Percentiles rank a stretch among this genome's conserved stretches.
These are phyloP conservation scores for Bjerkandera adusta DNA, from an alignment of 1,284 basidiomycete genomes.

Conservation along the genomic window DNA sequence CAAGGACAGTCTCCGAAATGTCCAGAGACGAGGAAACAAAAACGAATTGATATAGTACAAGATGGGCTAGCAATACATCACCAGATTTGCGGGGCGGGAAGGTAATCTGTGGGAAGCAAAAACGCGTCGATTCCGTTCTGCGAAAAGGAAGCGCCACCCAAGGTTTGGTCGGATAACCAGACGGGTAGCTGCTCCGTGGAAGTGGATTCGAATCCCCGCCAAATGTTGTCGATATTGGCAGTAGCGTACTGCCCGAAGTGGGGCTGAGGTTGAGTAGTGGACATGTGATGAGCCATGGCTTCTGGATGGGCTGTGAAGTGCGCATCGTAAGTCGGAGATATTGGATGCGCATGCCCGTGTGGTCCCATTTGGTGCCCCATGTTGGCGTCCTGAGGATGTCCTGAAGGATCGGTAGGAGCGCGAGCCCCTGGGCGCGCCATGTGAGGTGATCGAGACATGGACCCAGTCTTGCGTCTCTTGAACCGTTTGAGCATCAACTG, in stretches of 20 bases:
- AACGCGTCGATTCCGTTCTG: slow-evolving; percentile 84
- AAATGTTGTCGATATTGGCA: slow-evolving; percentile 68
- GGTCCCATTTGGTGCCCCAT: slow-evolving; percentile 16
- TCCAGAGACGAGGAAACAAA: too few relatives aligned
- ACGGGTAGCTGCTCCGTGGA: slow-evolving; percentile 73
- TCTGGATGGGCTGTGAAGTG: slow-evolving; percentile 25
- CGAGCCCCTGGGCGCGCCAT: slow-evolving; percentile 37
- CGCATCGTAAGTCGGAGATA: slow-evolving; percentile 32
- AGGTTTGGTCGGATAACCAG: slow-evolving; percentile 78
- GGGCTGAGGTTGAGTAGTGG: slow-evolving; percentile 20
- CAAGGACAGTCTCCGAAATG: too few relatives aligned
- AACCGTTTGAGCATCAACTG: slow-evolving; percentile 85
- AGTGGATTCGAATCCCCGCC: slow-evolving; percentile 69
- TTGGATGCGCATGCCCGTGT: slow-evolving; percentile 21
- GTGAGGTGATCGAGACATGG: slow-evolving; percentile 58
- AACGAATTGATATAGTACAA: too few relatives aligned
- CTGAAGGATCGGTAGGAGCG: slow-evolving; percentile 23
- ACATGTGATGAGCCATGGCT: slow-evolving; percentile 15
- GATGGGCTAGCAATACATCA: slow-evolving; percentile 27
- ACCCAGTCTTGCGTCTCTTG: slow-evolving; percentile 59
- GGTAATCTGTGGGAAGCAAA: slow-evolving; percentile 70
- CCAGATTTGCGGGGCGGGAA: slow-evolving; percentile 72
- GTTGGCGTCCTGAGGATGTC: slow-evolving; percentile 24
- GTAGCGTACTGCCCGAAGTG: slow-evolving; percentile 32
- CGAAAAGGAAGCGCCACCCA: slow-evolving; percentile 70